Evolutionary conservation across 306 rosid species (phyloP).

Genomic region (Medicago ruthenica): DNA sequence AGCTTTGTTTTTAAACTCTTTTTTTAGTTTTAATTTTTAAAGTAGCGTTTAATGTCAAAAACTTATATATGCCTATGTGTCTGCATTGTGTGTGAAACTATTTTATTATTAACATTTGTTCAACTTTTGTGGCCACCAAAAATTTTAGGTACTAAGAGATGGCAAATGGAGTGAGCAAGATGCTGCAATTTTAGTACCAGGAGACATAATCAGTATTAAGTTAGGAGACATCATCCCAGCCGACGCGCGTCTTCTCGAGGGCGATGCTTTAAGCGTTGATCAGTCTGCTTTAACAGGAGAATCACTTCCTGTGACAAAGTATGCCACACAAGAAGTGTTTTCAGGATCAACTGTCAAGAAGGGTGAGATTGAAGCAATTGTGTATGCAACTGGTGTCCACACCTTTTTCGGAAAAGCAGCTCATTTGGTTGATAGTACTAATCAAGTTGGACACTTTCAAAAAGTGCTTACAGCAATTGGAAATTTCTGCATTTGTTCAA

Average conservation of each 20-base stretch:
- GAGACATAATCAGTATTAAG: conserved; percentile 89
- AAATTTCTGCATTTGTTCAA: conserved; percentile 91
- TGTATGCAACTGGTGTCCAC: conserved; percentile 93
- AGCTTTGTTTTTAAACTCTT: no score
- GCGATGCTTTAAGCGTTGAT: conserved; percentile 89
- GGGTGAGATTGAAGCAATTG: conserved; percentile 95
- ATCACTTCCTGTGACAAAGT: conserved; percentile 88
- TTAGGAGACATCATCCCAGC: conserved; percentile 94
- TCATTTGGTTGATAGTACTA: conserved; percentile 91
- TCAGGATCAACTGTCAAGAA: conserved; percentile 94
- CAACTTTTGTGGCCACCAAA: conserved; percentile 14
- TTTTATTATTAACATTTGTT: neutral
- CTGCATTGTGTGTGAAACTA: neutral
- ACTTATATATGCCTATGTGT: no score
- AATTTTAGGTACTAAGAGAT: conserved; percentile 74
- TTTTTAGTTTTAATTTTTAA: no score
- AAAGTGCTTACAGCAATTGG: conserved; percentile 95
- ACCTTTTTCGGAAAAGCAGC: conserved; percentile 97
- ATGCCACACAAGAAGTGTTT: conserved; percentile 79
- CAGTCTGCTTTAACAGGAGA: conserved; percentile 97
- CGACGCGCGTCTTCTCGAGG: conserved; percentile 96
- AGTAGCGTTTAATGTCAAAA: no score
- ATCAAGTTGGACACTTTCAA: conserved; percentile 98
- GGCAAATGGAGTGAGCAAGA: conserved; percentile 90
- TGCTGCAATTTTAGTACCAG: conserved; percentile 90